Conservation (phyloP, 805 yeast genomes). For the Ogataea naganishii region DNA sequence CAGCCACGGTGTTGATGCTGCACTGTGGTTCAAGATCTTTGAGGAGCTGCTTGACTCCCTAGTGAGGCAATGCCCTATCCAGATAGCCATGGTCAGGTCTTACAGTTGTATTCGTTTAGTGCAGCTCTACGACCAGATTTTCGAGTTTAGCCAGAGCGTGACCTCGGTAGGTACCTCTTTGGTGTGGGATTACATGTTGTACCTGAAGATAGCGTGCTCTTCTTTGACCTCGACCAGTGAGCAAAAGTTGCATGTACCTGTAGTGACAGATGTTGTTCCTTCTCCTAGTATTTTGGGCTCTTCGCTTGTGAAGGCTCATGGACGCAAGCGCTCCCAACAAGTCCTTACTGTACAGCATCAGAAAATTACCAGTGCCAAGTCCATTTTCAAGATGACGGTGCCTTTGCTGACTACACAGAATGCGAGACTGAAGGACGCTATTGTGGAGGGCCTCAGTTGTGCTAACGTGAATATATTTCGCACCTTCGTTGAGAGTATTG, state of each 20-base stretch:
- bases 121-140: constrained; percentile 67
- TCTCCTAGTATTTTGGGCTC: constrained; percentile 22
- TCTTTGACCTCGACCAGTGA: constrained; percentile 86
- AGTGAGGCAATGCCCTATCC: constrained; percentile 79
- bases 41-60: constrained; percentile 67
- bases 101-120: constrained; percentile 84
- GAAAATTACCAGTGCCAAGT: constrained; percentile 84
- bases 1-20: constrained; percentile 90
- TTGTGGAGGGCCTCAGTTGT: constrained; percentile 83
- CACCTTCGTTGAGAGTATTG: constrained; percentile 70
- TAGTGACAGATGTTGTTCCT: constrained; percentile 8
- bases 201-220: constrained; percentile 83
- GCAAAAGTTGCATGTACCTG: constrained; percentile 65
- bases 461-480: constrained; percentile 84
- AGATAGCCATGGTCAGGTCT: constrained; percentile 87
- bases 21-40: constrained; percentile 88
- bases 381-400: constrained; percentile 79
- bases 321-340: constrained; percentile 71
- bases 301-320: constrained; percentile 47
- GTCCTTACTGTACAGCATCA: constrained; percentile 80
- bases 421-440: constrained; percentile 68
- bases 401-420: constrained; percentile 72
- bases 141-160: constrained; percentile 41
- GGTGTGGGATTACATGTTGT: constrained; percentile 45
- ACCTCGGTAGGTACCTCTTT: constrained; percentile 15